Evolutionary conservation across 1,284 basidiomycete species (phyloP).

Genomic region (Apiotrichum domesticum): DNA sequence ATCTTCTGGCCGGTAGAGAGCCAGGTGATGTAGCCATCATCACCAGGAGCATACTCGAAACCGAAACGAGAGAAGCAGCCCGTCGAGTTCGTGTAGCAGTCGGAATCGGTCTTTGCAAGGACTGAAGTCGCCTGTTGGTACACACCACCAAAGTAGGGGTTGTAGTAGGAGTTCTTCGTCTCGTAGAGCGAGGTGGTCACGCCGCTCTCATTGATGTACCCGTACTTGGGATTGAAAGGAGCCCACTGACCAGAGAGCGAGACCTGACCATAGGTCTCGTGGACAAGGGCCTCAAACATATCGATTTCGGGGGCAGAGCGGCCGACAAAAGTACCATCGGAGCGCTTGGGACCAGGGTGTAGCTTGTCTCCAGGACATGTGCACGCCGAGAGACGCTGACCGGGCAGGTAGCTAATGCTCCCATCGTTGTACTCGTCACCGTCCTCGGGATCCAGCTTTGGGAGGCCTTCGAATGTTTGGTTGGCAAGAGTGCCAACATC

Average conservation of each 20-base stretch:
- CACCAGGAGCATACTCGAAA: constrained; percentile 61
- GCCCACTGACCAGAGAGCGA: constrained; percentile 46
- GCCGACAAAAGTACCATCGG: constrained; percentile 67
- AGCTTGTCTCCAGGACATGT: constrained; percentile 64
- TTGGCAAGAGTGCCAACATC: constrained; percentile 56
- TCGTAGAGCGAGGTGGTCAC: constrained; percentile 40
- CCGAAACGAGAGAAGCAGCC: constrained; percentile 57
- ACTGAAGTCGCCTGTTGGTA: constrained; percentile 57
- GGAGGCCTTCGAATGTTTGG: constrained; percentile 46
- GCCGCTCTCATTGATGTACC: constrained; percentile 33
- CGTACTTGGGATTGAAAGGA: constrained; percentile 41
- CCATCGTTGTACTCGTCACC: constrained; percentile 39
- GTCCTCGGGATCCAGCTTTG: constrained; percentile 20
- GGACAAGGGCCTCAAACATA: constrained; percentile 62
- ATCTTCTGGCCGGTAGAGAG: constrained; percentile 58
- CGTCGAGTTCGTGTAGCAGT: constrained; percentile 45
- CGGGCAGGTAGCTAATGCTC: constrained; percentile 58
- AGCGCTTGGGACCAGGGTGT: constrained; percentile 68
- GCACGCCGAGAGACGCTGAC: constrained; percentile 72
- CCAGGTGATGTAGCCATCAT: constrained; percentile 72
- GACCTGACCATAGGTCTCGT: constrained; percentile 15
- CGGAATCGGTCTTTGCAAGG: constrained; percentile 44
- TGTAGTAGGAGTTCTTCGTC: constrained; percentile 54
- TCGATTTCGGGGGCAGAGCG: constrained; percentile 82
- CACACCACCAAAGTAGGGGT: constrained; percentile 54